Base-by-base conservation (phyloP, 495 filamentous ascomycete species). In the Penicillium verhagenii region DNA sequence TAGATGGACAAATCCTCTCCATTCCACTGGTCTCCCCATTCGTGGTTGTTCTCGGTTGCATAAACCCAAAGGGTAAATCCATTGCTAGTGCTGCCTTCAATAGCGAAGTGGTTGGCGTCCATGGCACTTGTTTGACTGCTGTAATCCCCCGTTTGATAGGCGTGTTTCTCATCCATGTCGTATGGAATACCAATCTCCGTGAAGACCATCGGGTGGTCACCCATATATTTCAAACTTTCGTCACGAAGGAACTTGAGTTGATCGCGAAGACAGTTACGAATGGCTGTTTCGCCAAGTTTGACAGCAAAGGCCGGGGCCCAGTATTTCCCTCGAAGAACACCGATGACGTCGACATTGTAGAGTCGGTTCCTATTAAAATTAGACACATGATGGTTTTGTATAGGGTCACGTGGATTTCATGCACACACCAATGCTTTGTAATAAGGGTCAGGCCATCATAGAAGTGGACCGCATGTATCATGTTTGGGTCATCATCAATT, bases 141-240 rank as follows among this genome's bases (percentile, higher is more conserved):
- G 64, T 95, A 99, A 62, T 99, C 88, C 3, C 94, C 94, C n/a
- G 92, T 96, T 67, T 89, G 88, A 70, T 99, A 99, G 1, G 94
- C 94, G 58, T 91, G 73, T 70, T 96, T 89, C 52, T 95, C 83
- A 63, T 99, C 92, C 94, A 99, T 99, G 68, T 99, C 95, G 65
- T 96, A 99, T 0, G 94, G 94, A 55, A 97, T 96, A 21, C 94
- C 94, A 60, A 97, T 96, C 63, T 99, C 94, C 1, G 90, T 95
- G 66, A 96, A 88, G 10, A 98, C 73, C 59, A 93, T 87, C 1
- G 94, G 94, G 59, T 95, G 94, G 29, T 86, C 82, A 14, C 94
- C 94, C 81, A 96, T 91, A 50, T 93, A 86, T 29, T 93, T 87
- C 16, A 86, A 69, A n/a, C 95, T 96, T 71, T 98, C 94, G 53